phyloP scores from a whole-genome alignment of 345 rosid species.

The Dovyalis caffra region DNA sequence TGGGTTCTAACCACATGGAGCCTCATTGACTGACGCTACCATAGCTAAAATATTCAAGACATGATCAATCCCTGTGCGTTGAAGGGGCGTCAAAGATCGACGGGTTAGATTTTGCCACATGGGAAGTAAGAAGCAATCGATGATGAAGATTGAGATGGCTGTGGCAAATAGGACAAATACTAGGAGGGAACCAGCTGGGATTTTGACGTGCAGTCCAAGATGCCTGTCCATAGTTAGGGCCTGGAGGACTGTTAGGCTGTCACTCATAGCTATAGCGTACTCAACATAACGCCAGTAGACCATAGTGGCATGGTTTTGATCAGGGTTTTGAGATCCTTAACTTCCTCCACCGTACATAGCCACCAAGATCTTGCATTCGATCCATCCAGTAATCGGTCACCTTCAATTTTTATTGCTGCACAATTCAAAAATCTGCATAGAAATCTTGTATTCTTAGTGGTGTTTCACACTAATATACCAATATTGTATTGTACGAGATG shows the following conservation, averaged over 20 bases:
- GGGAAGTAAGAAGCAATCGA: not conserved
- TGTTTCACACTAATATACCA: too few relatives aligned
- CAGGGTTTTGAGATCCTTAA: constrained; percentile 54
- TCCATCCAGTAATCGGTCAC: constrained; percentile 29
- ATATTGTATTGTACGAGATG: too few relatives aligned
- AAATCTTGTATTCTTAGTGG: too few relatives aligned
- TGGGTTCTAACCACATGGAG: not conserved
- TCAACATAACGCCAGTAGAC: constrained; percentile 1
- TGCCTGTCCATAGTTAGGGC: constrained; percentile 19
- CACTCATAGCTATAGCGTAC: not conserved
- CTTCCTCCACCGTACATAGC: constrained; percentile 52
- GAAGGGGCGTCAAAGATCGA: not conserved
- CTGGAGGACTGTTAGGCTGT: constrained; percentile 15
- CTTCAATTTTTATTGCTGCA: constrained; percentile 45
- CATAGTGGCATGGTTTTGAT: constrained; percentile 22
- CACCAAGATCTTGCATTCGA: constrained; percentile 43
- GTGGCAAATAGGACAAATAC: not conserved
- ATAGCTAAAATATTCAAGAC: not conserved
- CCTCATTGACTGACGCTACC: not conserved
- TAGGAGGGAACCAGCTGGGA: constrained; percentile 8
- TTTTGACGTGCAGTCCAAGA: constrained; percentile 3
- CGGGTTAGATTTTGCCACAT: not conserved
- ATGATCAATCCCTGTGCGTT: constrained; percentile 11
- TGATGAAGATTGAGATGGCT: not conserved
- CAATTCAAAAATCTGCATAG: constrained; percentile 43